Conservation (phyloP, 495 filamentous ascomycete species). For the Hyaloscypha variabilis region DNA sequence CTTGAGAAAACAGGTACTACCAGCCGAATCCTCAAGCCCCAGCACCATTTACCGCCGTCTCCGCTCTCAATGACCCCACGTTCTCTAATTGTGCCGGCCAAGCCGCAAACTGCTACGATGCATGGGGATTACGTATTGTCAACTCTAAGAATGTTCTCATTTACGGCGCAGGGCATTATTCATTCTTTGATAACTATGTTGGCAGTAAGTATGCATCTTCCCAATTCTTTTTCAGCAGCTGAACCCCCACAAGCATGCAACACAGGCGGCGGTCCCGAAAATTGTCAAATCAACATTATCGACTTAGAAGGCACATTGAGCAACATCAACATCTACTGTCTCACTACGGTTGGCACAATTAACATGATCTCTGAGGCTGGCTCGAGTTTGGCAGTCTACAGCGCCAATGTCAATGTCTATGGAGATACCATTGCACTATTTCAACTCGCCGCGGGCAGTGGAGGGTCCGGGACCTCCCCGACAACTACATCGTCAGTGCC, state of each 20-base stretch:
- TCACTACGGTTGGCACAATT: slow-evolving; percentile 55
- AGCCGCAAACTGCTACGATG: slow-evolving; percentile 47
- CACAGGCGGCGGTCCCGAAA: slow-evolving; percentile 40
- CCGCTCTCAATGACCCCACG: slow-evolving; percentile 59
- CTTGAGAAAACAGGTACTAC: too few relatives aligned
- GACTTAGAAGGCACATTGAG: slow-evolving; percentile 41
- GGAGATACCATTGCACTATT: slow-evolving; percentile 47
- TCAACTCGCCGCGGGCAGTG: slow-evolving; percentile 33
- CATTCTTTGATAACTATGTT: slow-evolving; percentile 67
- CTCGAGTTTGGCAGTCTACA: slow-evolving; percentile 27
- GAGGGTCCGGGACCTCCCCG: neutral
- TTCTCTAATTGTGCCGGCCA: slow-evolving; percentile 49
- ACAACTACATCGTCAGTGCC: too few relatives aligned
- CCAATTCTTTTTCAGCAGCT: too few relatives aligned
- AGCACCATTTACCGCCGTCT: slow-evolving; percentile 53
- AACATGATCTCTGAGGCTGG: slow-evolving; percentile 42
- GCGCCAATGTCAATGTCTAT: slow-evolving; percentile 50
- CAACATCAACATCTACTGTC: slow-evolving; percentile 54
- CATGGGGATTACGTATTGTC: slow-evolving; percentile 69
- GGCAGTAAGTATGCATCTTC: slow-evolving; percentile 34
- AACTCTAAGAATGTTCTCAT: slow-evolving; percentile 60
- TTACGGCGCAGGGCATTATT: slow-evolving; percentile 75
- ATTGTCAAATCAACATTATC: slow-evolving; percentile 58
- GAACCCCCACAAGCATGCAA: slow-evolving; percentile 6
- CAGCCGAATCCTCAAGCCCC: slow-evolving; percentile 66